phyloP scores from a whole-genome alignment of 129 eudicot genomes.

The Logfia minima region DNA sequence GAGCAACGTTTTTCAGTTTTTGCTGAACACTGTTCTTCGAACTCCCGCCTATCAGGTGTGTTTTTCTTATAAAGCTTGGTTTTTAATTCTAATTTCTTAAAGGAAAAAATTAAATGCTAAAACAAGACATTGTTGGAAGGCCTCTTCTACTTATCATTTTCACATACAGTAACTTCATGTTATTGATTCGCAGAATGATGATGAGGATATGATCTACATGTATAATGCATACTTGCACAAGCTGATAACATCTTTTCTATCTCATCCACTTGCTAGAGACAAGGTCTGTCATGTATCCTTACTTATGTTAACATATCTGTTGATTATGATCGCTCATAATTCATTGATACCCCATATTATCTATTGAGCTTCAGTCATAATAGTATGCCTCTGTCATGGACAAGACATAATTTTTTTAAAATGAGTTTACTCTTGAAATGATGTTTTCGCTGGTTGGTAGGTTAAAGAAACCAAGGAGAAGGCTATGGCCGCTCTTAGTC shows the following conservation, averaged over 20 bases:
- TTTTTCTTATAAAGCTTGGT: background rate
- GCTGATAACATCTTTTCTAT: constrained; percentile 80
- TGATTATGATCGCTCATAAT: background rate
- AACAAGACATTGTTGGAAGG: background rate
- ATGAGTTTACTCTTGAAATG: constrained; percentile 7
- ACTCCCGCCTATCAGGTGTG: constrained; percentile 93
- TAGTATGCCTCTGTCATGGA: background rate
- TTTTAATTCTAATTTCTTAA: background rate
- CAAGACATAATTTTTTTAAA: background rate
- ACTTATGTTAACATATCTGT: background rate
- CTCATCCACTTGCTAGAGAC: constrained; percentile 94
- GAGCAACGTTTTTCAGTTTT: constrained; percentile 79
- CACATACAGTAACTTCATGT: constrained; percentile 3
- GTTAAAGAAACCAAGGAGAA: constrained; percentile 90
- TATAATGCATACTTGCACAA: constrained; percentile 94
- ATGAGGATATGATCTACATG: constrained; percentile 91
- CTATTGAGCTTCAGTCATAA: constrained; percentile 11
- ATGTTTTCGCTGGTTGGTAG: constrained; percentile 38
- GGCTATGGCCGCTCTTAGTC: constrained; percentile 79
- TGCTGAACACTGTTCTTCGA: constrained; percentile 69
- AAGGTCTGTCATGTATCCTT: constrained; percentile 57
- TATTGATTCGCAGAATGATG: constrained; percentile 70
- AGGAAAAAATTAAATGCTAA: constrained; percentile 10
- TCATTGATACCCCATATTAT: background rate
- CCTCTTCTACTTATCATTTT: background rate